Evolutionary conservation across 306 rosid genomes (phyloP), one percentile per base, ranked within the genome.

Genomic region (Cucurbita moschata): DNA sequence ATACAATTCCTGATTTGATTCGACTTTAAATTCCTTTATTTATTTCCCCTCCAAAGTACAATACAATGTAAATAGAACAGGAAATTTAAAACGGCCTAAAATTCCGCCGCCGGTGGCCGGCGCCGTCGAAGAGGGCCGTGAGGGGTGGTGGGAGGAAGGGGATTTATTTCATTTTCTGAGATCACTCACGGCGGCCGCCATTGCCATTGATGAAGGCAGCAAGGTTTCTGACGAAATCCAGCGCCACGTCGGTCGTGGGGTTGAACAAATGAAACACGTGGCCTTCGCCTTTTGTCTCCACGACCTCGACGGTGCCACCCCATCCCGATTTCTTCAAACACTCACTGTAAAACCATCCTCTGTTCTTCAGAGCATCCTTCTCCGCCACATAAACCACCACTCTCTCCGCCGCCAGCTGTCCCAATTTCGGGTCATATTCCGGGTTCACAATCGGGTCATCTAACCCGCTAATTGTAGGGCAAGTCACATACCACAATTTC

Each of bases 381-480:
- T 68, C 96, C 5, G 92, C 97, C 40, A 89, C 84, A 66, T 72
- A 89, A 12, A 92, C 78, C 59, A 87, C 72, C 81, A 92, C 88
- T 38, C 81, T 88, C 50, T 38, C 70, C 37, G 84, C 82, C 42
- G 71, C 88, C 1, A 92, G 1, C 12, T 19, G 78, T 37, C 81
- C 85, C 78, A 92, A 10, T 0, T 83, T 78, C 82, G 85, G 84
- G 69, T 92, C 96, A 71, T 73, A 78, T 0, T 1, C 85, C 71
- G 96, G 95, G 83, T 92, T 89, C 0, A 89, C 51, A 0, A 81
- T 4, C 44, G 95, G 89, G 65, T 88, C 95, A 19, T 89, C 96
- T 2, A 52, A 52, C 46, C 97, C 92, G 12, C 1, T 76, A 4
- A 79, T 73, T 0, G 50, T 59, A 1, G 91, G 93, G 61, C 40